Evolutionary conservation across 2,329 filamentous ascomycete species (phyloP).

Genomic region (Didymosphaeria variabile): DNA sequence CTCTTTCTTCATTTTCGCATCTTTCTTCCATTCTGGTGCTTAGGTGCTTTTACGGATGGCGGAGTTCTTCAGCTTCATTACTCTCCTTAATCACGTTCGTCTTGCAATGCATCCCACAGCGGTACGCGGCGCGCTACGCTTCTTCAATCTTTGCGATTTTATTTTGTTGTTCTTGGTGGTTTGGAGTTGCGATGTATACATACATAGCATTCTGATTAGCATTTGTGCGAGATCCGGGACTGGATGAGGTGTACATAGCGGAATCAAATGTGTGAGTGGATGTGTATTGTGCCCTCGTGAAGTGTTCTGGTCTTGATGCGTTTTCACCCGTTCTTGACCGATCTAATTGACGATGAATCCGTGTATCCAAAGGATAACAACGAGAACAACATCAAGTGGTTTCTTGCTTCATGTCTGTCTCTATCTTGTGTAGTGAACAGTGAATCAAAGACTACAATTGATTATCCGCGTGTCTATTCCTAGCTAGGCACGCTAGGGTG

Average conservation of each 20-base stretch:
- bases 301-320: background rate
- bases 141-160: constrained; percentile 3
- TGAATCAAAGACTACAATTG: background rate
- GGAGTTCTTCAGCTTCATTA: background rate
- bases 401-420: background rate
- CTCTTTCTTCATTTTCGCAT: background rate
- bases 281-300: background rate
- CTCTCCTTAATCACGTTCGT: background rate
- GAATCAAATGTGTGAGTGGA: background rate
- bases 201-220: background rate
- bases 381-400: background rate
- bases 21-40: background rate
- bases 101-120: constrained; percentile 9
- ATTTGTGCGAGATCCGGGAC: background rate
- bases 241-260: background rate
- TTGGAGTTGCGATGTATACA: background rate
- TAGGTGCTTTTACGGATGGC: background rate
- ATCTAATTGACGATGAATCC: background rate
- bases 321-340: background rate
- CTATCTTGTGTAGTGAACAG: background rate
- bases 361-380: background rate
- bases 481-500: background rate
- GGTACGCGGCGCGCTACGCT: constrained; percentile 10
- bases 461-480: background rate
- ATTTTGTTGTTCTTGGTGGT: background rate